phyloP scores from a whole-genome alignment of 306 rosid species.

The Trifolium dubium region DNA sequence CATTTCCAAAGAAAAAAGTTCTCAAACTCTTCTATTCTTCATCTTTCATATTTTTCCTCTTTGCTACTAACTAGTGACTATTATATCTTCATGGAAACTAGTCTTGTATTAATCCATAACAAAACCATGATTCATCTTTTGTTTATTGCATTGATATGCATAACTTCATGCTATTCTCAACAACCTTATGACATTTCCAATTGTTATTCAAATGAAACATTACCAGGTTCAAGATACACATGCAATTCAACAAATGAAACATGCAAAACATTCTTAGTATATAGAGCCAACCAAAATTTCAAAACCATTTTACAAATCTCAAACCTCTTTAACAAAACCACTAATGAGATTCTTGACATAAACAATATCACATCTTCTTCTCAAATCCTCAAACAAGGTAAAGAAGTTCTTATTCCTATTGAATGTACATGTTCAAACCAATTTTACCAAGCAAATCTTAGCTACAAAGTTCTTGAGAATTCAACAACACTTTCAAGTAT shows the following conservation, averaged over 20 bases:
- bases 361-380: slow-evolving; percentile 52
- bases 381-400: slow-evolving; percentile 48
- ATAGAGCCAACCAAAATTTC: slow-evolving; percentile 56
- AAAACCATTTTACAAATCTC: slow-evolving; percentile 49
- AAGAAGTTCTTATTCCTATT: slow-evolving; percentile 67
- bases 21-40: slow-evolving; percentile 4
- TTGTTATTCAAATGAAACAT: slow-evolving; percentile 40
- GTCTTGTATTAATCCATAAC: slow-evolving; percentile 7
- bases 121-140: slow-evolving; percentile 47
- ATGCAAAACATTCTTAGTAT: slow-evolving; percentile 64
- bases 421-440: slow-evolving; percentile 53
- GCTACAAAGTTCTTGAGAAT: slow-evolving; percentile 38
- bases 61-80: not conserved
- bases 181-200: slow-evolving; percentile 47
- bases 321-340: slow-evolving; percentile 42
- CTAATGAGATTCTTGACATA: slow-evolving; percentile 38
- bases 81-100: not conserved
- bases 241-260: slow-evolving; percentile 53
- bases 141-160: slow-evolving; percentile 49
- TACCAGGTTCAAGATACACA: slow-evolving; percentile 56
- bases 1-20: not conserved
- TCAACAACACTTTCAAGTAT: slow-evolving; percentile 46
- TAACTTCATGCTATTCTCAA: slow-evolving; percentile 49
- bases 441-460: slow-evolving; percentile 53
- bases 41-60: not conserved